Evolutionary conservation across 2,329 filamentous ascomycete genomes (phyloP).

Genomic region (Epicoccum sorghinum): DNA sequence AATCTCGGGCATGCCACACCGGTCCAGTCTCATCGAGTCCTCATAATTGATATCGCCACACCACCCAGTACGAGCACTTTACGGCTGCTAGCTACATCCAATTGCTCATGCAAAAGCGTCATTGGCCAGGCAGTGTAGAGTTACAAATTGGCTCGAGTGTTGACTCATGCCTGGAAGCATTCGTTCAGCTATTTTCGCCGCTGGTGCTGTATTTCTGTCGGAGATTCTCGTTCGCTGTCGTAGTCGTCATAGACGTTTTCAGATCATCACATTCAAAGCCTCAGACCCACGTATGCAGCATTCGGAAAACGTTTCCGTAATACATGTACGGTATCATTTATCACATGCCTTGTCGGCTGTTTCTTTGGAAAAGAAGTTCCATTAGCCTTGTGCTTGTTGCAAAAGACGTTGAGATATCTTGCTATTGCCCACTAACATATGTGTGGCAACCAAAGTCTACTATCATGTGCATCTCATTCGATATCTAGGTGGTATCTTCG

Average conservation of each 20-base stretch:
- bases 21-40: neutral
- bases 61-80: neutral
- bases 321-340: too few relatives aligned
- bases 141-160: slow-evolving; percentile 10
- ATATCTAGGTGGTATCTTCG: too few relatives aligned
- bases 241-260: slow-evolving; percentile 36
- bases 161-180: slow-evolving; percentile 3
- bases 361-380: too few relatives aligned
- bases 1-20: neutral
- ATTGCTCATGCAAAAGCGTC: neutral
- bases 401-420: too few relatives aligned
- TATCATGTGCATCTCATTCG: too few relatives aligned
- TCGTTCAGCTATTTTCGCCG: slow-evolving; percentile 18
- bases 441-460: too few relatives aligned
- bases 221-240: slow-evolving; percentile 24
- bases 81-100: neutral
- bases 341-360: too few relatives aligned
- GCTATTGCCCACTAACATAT: too few relatives aligned
- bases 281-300: neutral
- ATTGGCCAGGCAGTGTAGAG: neutral
- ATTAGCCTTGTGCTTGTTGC: too few relatives aligned
- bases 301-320: slow-evolving; percentile 13
- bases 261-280: slow-evolving; percentile 21
- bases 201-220: slow-evolving; percentile 22
- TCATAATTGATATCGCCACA: slow-evolving; percentile 2